Percentiles rank a stretch among this genome's conserved stretches.
Conservation (phyloP, 352 stramenopile species). For the Globisporangium barbulae region DNA sequence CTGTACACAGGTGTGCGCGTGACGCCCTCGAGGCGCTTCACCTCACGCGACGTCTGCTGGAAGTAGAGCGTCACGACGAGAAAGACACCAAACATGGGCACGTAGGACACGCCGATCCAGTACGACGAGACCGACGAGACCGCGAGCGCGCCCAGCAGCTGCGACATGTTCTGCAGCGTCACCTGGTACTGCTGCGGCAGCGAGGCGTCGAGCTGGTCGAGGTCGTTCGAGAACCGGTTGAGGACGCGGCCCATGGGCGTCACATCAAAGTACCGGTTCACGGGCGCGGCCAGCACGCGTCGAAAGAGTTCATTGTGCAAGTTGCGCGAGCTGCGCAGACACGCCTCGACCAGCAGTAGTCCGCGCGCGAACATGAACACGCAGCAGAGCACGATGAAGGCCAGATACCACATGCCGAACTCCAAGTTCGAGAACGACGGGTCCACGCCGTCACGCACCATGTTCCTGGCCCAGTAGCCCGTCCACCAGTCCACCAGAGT, state of each 20-base stretch:
- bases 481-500: conserved; percentile 35
- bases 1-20: conserved; percentile 87
- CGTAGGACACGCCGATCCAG: conserved; percentile 24
- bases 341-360: conserved; percentile 27
- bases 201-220: conserved; percentile 42
- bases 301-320: conserved; percentile 34
- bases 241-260: conserved; percentile 48
- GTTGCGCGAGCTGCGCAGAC: conserved; percentile 26
- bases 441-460: conserved; percentile 18
- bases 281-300: conserved; percentile 34
- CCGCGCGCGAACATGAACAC: conserved; percentile 22
- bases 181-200: conserved; percentile 37
- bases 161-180: conserved; percentile 23
- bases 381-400: conserved; percentile 26
- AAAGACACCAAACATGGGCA: conserved; percentile 59
- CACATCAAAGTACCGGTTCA: conserved; percentile 53
- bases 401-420: conserved; percentile 39
- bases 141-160: conserved; percentile 22
- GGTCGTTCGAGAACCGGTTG: conserved; percentile 47
- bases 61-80: conserved; percentile 75
- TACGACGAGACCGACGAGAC: conserved; percentile 18
- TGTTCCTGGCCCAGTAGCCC: conserved; percentile 31
- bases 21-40: conserved; percentile 93
- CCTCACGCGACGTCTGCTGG: conserved; percentile 67
- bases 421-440: conserved; percentile 30